A percentile compares a stretch with the other conserved stretches of the same genome.
These are phyloP conservation scores for Globisporangium lucens DNA, from an alignment of 352 stramenopile species.

Conservation along the genomic window DNA sequence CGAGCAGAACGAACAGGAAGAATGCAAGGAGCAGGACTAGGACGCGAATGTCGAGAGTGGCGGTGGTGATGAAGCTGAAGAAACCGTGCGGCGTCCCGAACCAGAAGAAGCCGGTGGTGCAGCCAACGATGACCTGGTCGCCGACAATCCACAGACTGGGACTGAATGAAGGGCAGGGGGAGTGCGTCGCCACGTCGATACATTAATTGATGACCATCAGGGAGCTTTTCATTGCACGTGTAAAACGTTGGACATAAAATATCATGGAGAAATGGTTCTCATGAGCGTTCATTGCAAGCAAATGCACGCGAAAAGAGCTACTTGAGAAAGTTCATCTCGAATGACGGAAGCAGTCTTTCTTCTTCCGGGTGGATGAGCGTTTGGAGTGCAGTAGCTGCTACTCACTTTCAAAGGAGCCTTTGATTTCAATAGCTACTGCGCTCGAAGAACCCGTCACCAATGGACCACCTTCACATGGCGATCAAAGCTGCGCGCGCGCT, in stretches of 20 bases:
- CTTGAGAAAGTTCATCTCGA: neutral
- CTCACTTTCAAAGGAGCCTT: neutral
- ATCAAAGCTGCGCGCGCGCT: neutral
- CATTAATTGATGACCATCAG: neutral
- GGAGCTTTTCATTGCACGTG: neutral
- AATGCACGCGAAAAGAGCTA: neutral
- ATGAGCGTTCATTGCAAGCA: too few species aligned
- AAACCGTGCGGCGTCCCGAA: neutral
- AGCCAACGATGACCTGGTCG: neutral
- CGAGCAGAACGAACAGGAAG: neutral
- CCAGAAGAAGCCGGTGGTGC: neutral
- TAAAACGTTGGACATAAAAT: neutral
- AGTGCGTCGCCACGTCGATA: neutral
- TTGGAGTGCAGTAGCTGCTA: neutral
- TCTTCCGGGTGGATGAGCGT: neutral
- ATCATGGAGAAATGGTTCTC: too few species aligned
- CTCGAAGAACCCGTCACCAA: neutral
- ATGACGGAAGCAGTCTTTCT: neutral
- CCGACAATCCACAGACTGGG: neutral
- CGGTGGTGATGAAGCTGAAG: neutral
- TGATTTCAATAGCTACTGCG: neutral
- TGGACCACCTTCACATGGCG: neutral
- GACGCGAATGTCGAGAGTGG: neutral
- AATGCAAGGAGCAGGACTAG: neutral
- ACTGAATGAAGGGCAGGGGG: neutral